Evolutionary conservation across 1,139 yeast species (phyloP).

Genomic region (Pichia sp.): DNA sequence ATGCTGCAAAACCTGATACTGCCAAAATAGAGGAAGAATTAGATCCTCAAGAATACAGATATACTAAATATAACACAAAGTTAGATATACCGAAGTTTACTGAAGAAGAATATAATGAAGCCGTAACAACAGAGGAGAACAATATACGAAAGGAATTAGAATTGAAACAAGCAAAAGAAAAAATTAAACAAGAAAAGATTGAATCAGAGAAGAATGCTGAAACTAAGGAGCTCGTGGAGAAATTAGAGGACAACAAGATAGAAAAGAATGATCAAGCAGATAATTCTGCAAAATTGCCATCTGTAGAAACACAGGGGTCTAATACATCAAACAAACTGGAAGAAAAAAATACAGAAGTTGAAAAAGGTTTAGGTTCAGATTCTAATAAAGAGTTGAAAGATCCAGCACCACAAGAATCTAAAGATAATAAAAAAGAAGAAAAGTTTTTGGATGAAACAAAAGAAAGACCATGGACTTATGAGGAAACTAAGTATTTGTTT

Average conservation of each 20-base stretch:
- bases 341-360: background rate
- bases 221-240: no score
- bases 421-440: background rate
- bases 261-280: no score
- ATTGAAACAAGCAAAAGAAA: slow-evolving; percentile 2
- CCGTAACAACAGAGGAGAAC: slow-evolving; percentile 3
- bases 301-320: background rate
- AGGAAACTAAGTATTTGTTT: slow-evolving; percentile 73
- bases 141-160: slow-evolving; percentile 1
- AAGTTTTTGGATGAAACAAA: slow-evolving; percentile 30
- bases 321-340: background rate
- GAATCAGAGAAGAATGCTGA: no score
- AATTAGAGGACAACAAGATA: no score
- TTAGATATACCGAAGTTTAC: slow-evolving; percentile 67
- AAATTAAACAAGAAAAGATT: slow-evolving; percentile 6
- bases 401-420: background rate
- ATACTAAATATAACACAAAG: slow-evolving; percentile 68
- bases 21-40: background rate
- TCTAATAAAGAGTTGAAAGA: no score
- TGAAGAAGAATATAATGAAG: slow-evolving; percentile 53
- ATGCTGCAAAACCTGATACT: background rate
- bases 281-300: background rate
- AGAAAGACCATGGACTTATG: slow-evolving; percentile 57
- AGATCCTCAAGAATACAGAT: slow-evolving; percentile 52
- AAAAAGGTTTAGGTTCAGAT: background rate